These are phyloP conservation scores for Juglanconis oblonga DNA, from an alignment of 2,329 filamentous ascomycete species.

Conservation along the genomic window DNA sequence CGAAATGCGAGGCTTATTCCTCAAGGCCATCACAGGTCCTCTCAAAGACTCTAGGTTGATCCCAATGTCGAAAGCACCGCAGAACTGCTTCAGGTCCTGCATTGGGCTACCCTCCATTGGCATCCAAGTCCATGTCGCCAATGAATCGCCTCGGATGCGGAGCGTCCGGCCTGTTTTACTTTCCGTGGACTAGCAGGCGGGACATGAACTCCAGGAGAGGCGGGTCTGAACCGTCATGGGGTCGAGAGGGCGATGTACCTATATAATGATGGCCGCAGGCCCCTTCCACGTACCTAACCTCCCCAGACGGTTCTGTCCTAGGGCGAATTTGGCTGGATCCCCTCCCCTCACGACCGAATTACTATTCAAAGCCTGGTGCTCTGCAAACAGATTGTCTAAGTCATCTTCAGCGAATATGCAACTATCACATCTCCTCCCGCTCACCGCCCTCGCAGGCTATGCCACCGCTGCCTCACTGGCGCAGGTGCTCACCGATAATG, in stretches of 20 bases:
- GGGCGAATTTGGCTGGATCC: background rate
- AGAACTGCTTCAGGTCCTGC: background rate
- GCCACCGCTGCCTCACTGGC: slow-evolving; percentile 11
- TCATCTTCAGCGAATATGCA: slow-evolving; percentile 10
- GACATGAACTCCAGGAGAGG: too few relatives aligned
- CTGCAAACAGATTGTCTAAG: background rate
- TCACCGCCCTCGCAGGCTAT: background rate
- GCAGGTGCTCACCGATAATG: slow-evolving; percentile 12
- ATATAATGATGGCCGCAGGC: too few relatives aligned
- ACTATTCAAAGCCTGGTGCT: background rate
- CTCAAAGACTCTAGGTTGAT: background rate
- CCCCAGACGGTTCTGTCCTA: too few relatives aligned
- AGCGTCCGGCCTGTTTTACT: too few relatives aligned
- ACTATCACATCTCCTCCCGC: slow-evolving; percentile 4
- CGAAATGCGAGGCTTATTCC: background rate
- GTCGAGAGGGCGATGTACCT: too few relatives aligned
- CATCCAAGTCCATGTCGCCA: background rate
- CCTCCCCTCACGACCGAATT: background rate
- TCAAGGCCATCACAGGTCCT: background rate
- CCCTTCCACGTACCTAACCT: background rate
- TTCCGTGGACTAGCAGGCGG: too few relatives aligned
- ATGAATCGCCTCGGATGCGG: background rate
- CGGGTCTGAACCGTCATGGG: too few relatives aligned
- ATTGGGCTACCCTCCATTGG: background rate
- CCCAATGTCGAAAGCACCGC: background rate